Evolutionary conservation across 2,329 filamentous ascomycete species (phyloP).

Genomic region (Ascochyta fabae): DNA sequence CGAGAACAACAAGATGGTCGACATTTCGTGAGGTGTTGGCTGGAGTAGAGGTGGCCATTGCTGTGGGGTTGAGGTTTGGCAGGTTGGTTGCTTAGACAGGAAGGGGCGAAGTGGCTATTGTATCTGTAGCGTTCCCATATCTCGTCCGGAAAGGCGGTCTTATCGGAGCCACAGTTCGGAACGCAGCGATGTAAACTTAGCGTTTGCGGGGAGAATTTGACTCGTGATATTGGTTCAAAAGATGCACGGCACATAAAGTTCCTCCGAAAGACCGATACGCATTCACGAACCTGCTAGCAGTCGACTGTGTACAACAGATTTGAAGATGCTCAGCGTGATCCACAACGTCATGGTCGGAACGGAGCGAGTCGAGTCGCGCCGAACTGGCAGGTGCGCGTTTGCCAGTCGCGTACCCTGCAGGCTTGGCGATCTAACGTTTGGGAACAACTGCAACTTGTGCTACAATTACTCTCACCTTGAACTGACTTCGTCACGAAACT

Average conservation of each 20-base stretch:
- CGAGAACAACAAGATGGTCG: constrained; percentile 77
- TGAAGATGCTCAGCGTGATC: background rate
- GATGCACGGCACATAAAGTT: background rate
- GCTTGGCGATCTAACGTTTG: constrained; percentile 10
- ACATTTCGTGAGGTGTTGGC: constrained; percentile 39
- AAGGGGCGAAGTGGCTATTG: constrained; percentile 25
- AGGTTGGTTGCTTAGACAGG: background rate
- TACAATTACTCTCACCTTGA: constrained; percentile 1
- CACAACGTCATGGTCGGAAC: constrained; percentile 17
- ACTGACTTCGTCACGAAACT: background rate
- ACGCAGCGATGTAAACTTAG: constrained; percentile 13
- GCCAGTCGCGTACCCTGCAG: constrained; percentile 16
- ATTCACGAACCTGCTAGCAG: background rate
- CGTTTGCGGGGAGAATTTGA: background rate
- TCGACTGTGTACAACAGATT: background rate
- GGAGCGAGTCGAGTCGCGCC: constrained; percentile 5
- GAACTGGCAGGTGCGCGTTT: background rate
- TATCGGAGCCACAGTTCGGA: constrained; percentile 16
- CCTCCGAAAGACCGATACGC: background rate
- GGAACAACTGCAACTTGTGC: background rate
- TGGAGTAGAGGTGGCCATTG: constrained; percentile 24
- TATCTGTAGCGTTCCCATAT: constrained; percentile 20
- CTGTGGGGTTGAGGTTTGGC: background rate
- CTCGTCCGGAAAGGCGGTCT: constrained; percentile 27
- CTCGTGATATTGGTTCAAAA: background rate